Evolutionary conservation across 2,329 filamentous ascomycete genomes (phyloP).

Genomic region (Teratosphaeria viscida): DNA sequence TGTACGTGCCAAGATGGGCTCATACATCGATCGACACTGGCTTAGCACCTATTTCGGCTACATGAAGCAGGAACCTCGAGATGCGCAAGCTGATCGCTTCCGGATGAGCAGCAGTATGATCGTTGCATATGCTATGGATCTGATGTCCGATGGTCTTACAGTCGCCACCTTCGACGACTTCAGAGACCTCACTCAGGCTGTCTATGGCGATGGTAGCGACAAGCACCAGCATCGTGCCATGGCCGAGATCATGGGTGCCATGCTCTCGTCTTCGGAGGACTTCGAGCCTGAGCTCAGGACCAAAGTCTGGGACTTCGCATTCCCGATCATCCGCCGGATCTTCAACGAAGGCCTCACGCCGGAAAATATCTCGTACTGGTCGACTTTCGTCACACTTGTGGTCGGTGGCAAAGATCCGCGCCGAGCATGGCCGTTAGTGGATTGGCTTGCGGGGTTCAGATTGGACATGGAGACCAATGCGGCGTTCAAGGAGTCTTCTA

Average conservation of each 20-base stretch:
- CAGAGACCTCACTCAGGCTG: slow-evolving; percentile 62
- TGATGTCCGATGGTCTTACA: slow-evolving; percentile 73
- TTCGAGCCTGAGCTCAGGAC: slow-evolving; percentile 63
- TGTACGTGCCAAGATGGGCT: slow-evolving; percentile 69
- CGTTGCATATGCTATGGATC: slow-evolving; percentile 78
- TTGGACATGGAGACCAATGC: slow-evolving; percentile 93
- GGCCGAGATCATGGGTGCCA: slow-evolving; percentile 78
- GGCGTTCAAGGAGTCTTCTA: slow-evolving; percentile 96
- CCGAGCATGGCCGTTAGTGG: slow-evolving; percentile 73
- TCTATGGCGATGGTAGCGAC: slow-evolving; percentile 88
- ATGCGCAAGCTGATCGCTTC: slow-evolving; percentile 72
- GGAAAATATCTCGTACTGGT: slow-evolving; percentile 91
- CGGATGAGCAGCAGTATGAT: slow-evolving; percentile 79
- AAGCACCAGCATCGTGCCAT: slow-evolving; percentile 97
- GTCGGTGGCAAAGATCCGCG: slow-evolving; percentile 84
- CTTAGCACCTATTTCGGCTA: slow-evolving; percentile 80
- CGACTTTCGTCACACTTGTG: slow-evolving; percentile 81
- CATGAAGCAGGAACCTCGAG: slow-evolving; percentile 90
- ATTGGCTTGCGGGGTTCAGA: slow-evolving; percentile 72
- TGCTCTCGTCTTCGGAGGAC: slow-evolving; percentile 73
- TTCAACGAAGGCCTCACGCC: slow-evolving; percentile 89
- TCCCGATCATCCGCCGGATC: slow-evolving; percentile 75
- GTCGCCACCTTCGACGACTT: slow-evolving; percentile 76
- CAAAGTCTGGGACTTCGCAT: slow-evolving; percentile 77
- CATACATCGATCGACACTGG: slow-evolving; percentile 72